A percentile compares a stretch with the other conserved stretches of the same genome.
These are phyloP conservation scores for Aureobasidium subglaciale DNA, from an alignment of 2,329 filamentous ascomycete species.

Conservation along the genomic window DNA sequence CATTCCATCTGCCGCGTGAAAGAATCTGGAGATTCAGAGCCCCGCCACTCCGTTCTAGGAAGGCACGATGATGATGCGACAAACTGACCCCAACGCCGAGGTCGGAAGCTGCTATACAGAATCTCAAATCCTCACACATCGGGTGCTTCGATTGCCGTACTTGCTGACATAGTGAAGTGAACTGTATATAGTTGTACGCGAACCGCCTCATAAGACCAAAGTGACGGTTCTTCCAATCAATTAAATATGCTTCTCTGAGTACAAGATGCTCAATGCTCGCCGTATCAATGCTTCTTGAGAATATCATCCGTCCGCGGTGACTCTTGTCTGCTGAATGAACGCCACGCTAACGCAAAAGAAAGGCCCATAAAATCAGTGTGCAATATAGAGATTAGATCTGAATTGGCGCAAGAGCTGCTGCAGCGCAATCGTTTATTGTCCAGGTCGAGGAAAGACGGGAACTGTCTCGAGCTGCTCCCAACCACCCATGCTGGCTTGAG, in stretches of 20 bases:
- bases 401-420: neutral
- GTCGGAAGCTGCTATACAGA: neutral
- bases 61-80: neutral
- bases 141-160: too few relatives aligned
- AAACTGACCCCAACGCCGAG: neutral
- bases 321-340: neutral
- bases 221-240: neutral
- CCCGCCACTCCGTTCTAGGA: constrained; percentile 1
- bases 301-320: neutral
- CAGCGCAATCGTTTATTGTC: constrained; percentile 28
- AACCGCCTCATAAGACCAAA: neutral
- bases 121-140: too few relatives aligned
- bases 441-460: constrained; percentile 78
- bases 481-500: constrained; percentile 70
- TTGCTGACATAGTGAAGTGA: neutral
- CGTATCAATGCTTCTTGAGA: neutral
- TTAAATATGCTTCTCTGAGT: neutral
- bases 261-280: neutral
- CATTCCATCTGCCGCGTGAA: neutral
- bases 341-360: constrained; percentile 15
- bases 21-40: constrained; percentile 5
- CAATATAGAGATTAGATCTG: neutral
- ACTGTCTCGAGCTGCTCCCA: constrained; percentile 72
- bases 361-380: neutral
- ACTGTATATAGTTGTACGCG: neutral